Base-by-base conservation (phyloP, 202 grass and related monocot genomes). In the Saccharum hybrid region DNA sequence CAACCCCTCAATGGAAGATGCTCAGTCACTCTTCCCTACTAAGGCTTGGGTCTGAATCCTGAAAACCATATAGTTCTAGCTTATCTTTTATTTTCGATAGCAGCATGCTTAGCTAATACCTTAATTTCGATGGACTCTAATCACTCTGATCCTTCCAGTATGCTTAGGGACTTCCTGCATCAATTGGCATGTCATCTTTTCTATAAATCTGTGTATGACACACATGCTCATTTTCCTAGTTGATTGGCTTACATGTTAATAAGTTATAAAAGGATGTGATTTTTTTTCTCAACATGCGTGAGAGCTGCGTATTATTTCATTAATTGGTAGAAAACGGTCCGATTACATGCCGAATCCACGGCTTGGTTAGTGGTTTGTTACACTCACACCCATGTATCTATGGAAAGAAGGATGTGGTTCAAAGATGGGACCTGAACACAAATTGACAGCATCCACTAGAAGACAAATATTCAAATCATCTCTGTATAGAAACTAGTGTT, bases 371-470 rank as follows among this genome's bases (percentile, higher is more conserved):
- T 59, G 19, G 19, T 59, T 59, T 59, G 19, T 59, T 59, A 22
- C 54, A 59, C 19, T 59, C 19, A 1, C 0, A 0, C 54, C 8
- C 54, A 22, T 59, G 54, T 59, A 59, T 59, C 54, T 59, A 22
- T 4, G 54, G 19, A 11, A 23, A 23, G 8, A 60, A 60, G 56
- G 8, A 60, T 31, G 60, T 83, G 18, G 34, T n/a, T 83, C 45
- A 60, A 84, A 68, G 61, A 83, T 19, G 19, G 11, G 43, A 45
- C 14, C 18, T 60, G 15, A 38, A 80, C 26, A 2, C 26, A 52
- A 68, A n/a, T 77, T 71, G 31, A 64, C 23, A 77, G 51, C 40
- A 85, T 84, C 66, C 38, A 85, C 64, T 64, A 33, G 62, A 8
- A 69, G 48, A 49, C 19, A 72, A 67, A 33, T 79, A 62, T 30